A percentile compares a stretch with the other conserved stretches of the same genome.
Evolutionary conservation across 345 rosid species (phyloP).

Genomic region (Aurinia saxatilis): DNA sequence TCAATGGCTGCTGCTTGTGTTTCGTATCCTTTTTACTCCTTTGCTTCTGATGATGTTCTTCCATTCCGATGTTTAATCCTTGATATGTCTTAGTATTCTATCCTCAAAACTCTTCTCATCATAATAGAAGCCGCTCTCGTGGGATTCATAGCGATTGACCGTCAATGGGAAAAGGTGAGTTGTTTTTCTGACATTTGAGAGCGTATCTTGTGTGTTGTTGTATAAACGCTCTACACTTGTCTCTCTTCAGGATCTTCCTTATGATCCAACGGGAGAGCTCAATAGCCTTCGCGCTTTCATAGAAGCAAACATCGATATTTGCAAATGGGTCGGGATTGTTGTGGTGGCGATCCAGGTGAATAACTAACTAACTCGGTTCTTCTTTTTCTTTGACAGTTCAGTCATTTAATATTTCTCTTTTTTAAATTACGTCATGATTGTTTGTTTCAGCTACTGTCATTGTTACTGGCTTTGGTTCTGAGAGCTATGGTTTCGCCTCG

Average conservation of each 20-base stretch:
- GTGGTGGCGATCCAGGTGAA: conserved; percentile 66
- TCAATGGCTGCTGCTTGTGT: conserved; percentile 85
- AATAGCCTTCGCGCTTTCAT: conserved; percentile 60
- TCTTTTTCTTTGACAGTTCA: not conserved
- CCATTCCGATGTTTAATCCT: conserved; percentile 23
- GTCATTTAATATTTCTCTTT: not conserved
- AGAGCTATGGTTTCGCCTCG: conserved; percentile 63
- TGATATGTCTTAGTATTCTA: conserved; percentile 44
- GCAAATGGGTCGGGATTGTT: conserved; percentile 80
- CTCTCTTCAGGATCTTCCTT: conserved; percentile 25
- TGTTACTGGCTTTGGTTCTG: conserved; percentile 65
- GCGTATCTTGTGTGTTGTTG: not conserved
- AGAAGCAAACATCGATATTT: conserved; percentile 56
- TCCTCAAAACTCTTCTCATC: conserved; percentile 53
- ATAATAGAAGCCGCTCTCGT: conserved; percentile 72
- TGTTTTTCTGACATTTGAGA: conserved; percentile 6
- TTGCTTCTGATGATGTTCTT: not conserved
- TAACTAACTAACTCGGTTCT: not conserved
- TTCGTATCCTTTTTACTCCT: conserved; percentile 65
- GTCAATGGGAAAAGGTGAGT: conserved; percentile 68
- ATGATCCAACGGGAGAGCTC: conserved; percentile 92
- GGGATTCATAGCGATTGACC: conserved; percentile 76
- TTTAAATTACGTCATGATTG: not conserved
- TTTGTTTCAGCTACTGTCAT: conserved; percentile 49
- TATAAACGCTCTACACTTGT: not conserved